phyloP scores from a whole-genome alignment of 1,139 yeast species.

The Hemisphaericaspora lyxosophila region DNA sequence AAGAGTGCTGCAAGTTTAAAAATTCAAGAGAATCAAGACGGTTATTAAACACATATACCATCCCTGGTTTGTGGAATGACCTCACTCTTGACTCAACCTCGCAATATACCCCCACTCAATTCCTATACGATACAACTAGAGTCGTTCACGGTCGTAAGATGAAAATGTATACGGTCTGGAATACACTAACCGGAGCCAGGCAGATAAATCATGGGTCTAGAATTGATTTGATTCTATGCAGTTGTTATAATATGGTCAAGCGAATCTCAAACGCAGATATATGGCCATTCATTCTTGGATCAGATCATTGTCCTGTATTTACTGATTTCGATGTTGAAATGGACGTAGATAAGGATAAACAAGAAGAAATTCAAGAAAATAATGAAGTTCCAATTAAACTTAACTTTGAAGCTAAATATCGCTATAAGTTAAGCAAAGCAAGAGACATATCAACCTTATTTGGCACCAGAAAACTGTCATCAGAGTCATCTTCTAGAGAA shows the following conservation, averaged over 20 bases:
- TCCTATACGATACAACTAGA: conserved; percentile 68
- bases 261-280: conserved; percentile 54
- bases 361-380: conserved; percentile 5
- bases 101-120: conserved; percentile 16
- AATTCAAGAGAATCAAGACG: conserved; percentile 42
- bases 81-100: background rate
- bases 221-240: conserved; percentile 61
- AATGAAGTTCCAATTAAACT: conserved; percentile 20
- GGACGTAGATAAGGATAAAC: background rate
- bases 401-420: conserved; percentile 56
- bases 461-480: conserved; percentile 11
- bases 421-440: conserved; percentile 47
- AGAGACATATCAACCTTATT: conserved; percentile 59
- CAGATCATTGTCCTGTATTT: conserved; percentile 92
- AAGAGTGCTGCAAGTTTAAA: conserved; percentile 42
- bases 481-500: conserved; percentile 1
- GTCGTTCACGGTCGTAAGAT: conserved; percentile 52
- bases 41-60: conserved; percentile 41
- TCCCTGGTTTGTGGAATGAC: conserved; percentile 17
- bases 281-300: conserved; percentile 71
- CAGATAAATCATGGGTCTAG: conserved; percentile 86
- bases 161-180: conserved; percentile 91
- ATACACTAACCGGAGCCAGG: conserved; percentile 72
- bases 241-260: conserved; percentile 11
- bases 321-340: conserved; percentile 53